Evolutionary conservation across 805 yeast genomes (phyloP).

Genomic region (Ogataea minuta): DNA sequence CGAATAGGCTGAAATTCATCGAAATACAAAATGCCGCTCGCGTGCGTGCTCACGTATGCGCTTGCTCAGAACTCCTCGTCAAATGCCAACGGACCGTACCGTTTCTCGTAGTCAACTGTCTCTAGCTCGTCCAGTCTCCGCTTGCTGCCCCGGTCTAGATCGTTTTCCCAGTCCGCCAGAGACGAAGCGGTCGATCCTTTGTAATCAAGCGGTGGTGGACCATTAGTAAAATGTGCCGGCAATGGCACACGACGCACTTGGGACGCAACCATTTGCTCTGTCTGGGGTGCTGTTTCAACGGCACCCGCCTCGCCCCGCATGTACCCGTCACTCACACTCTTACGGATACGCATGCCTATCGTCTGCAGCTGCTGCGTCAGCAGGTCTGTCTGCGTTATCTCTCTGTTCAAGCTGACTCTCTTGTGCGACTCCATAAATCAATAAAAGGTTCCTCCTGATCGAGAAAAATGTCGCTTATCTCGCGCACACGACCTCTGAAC

Average conservation of each 20-base stretch:
- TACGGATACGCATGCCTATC: constrained; percentile 70
- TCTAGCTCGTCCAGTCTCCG: constrained; percentile 16
- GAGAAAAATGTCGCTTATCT: constrained; percentile 2
- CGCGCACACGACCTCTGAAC: constrained; percentile 8
- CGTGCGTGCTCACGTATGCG: background rate
- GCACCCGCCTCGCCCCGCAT: constrained; percentile 6
- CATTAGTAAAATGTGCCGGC: constrained; percentile 34
- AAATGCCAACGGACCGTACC: constrained; percentile 45
- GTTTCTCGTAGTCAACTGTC: constrained; percentile 28
- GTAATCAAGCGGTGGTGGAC: constrained; percentile 45
- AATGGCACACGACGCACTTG: constrained; percentile 37
- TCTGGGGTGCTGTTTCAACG: background rate
- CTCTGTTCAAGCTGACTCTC: constrained; percentile 7
- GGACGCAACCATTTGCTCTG: constrained; percentile 1
- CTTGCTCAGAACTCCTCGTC: constrained; percentile 45
- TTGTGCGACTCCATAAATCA: constrained; percentile 11
- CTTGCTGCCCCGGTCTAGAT: constrained; percentile 18
- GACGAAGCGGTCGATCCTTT: constrained; percentile 46
- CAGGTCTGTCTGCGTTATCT: constrained; percentile 11
- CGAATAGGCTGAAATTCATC: background rate
- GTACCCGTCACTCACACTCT: constrained; percentile 64
- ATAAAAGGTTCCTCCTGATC: constrained; percentile 8
- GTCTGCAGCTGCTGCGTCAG: constrained; percentile 45
- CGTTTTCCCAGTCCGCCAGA: constrained; percentile 43
- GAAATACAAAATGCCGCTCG: background rate